phyloP scores from a whole-genome alignment of 805 yeast genomes.

The Candida peoriensis region DNA sequence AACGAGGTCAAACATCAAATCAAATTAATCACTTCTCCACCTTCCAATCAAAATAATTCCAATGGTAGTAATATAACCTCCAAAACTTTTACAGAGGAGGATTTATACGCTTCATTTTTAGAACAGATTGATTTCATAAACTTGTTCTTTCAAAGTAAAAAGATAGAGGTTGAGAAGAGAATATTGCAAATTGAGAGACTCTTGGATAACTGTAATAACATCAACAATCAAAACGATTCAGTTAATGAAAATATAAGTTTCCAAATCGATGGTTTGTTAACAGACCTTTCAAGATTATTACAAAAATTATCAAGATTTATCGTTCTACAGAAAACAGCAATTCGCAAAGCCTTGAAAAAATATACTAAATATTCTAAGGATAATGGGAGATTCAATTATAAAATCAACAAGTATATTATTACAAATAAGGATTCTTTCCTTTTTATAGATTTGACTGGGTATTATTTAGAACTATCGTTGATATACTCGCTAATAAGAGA shows the following conservation, averaged over 20 bases:
- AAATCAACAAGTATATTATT: conserved; percentile 29
- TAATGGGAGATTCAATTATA: conserved; percentile 22
- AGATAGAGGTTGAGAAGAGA: conserved; percentile 61
- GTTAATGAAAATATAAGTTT: neutral
- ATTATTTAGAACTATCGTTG: conserved; percentile 55
- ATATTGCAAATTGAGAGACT: conserved; percentile 34
- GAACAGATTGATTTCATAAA: conserved; percentile 56
- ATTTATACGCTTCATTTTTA: conserved; percentile 39
- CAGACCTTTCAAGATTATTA: conserved; percentile 41
- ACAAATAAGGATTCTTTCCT: conserved; percentile 52
- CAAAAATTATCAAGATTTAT: conserved; percentile 69
- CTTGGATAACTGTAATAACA: conserved; percentile 21
- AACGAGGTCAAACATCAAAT: conserved; percentile 68
- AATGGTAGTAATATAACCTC: too few species aligned
- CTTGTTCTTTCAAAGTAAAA: conserved; percentile 61
- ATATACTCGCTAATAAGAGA: conserved; percentile 45
- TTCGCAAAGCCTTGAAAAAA: conserved; percentile 71
- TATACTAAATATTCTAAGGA: conserved; percentile 42
- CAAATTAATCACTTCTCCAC: conserved; percentile 38
- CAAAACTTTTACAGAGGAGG: conserved; percentile 14
- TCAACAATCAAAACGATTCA: conserved; percentile 2
- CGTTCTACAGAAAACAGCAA: conserved; percentile 66
- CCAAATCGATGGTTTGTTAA: conserved; percentile 5
- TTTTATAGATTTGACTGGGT: conserved; percentile 52
- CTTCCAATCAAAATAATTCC: conserved; percentile 2